Evolutionary conservation across 306 rosid species (phyloP), one percentile per base, ranked within the genome.

Genomic region (Prunus mira): DNA sequence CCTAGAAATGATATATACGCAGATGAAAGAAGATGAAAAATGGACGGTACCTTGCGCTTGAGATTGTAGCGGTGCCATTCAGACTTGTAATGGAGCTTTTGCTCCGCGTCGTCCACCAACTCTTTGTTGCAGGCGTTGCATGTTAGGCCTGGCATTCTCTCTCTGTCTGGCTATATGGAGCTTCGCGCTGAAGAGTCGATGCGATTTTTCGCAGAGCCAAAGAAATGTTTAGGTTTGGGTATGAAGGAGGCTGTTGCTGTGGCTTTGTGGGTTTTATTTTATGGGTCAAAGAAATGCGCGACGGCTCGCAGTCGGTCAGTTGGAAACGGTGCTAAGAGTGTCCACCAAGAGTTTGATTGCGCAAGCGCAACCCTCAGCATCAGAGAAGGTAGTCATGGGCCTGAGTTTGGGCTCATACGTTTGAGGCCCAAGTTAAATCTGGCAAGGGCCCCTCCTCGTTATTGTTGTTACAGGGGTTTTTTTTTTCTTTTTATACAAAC

Each of bases 1-100:
- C 70, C 52, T 78, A 62, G 11, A 45, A 49, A 30, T 8, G 46
- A 74, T 4, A 18, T 11, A 8, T 34, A 25, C 8, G 70, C 12
- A 20, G 3, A 61, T 12, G 63, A 50, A n/a, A 19, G 30, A 63
- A 28, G 15, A 54, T 2, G 12, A 57, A 6, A 3, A 43, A 20
- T 34, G 78, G 52, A 20, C 28, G 54, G 19, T 19, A 92, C 99
- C 98, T 96, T 96, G 96, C 98, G 99, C 87, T 96, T 96, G 87
- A 96, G 99, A 68, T 96, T 96, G 87, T 96, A 96, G 67, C 99
- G 96, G 80, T 96, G 99, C 99, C 97, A 96, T 75, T 96, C 99
- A 34, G 99, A 96, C 80, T 88, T 92, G 89, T 95, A 95, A 84
- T 95, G 99, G 49, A 88, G 87, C 84, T 90, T 89, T 72, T 84